Conservation (phyloP, 371 early-diverging fungal species). For the Mortierella sp. region DNA sequence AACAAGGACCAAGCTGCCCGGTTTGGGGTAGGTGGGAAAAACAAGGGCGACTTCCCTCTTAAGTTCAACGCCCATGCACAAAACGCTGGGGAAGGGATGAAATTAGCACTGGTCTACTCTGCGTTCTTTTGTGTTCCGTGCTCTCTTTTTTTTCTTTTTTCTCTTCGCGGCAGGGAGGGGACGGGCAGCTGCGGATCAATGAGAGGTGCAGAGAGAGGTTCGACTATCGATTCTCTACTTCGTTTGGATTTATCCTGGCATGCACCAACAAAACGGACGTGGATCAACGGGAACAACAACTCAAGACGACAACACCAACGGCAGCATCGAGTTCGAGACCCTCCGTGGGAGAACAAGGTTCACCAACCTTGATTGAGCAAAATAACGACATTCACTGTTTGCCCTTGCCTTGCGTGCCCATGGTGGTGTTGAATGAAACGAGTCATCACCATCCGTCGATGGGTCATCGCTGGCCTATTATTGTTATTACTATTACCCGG, state of each 20-base stretch:
- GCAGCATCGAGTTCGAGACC: background rate
- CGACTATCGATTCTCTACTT: background rate
- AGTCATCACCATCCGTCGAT: background rate
- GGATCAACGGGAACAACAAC: background rate
- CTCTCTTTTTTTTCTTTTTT: slow-evolving; percentile 9
- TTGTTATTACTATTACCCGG: background rate
- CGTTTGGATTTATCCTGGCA: background rate
- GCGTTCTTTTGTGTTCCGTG: slow-evolving; percentile 7
- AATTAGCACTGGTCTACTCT: background rate
- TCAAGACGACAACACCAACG: background rate
- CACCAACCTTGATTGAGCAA: background rate
- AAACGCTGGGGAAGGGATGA: slow-evolving; percentile 5
- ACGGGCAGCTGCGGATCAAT: background rate
- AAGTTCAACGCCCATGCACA: background rate
- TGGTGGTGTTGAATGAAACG: background rate
- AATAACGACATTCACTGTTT: no score
- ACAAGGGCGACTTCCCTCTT: slow-evolving; percentile 2
- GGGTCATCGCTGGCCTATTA: background rate
- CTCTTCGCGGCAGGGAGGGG: background rate
- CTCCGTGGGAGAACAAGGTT: background rate
- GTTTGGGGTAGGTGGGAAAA: slow-evolving; percentile 1
- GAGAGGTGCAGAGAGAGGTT: background rate
- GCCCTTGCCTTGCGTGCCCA: no score
- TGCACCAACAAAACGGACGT: background rate
- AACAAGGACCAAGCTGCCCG: background rate